A percentile compares a stretch with the other conserved stretches of the same genome.
Conservation (phyloP, 495 filamentous ascomycete genomes). For the Evansstolkia leycettana region DNA sequence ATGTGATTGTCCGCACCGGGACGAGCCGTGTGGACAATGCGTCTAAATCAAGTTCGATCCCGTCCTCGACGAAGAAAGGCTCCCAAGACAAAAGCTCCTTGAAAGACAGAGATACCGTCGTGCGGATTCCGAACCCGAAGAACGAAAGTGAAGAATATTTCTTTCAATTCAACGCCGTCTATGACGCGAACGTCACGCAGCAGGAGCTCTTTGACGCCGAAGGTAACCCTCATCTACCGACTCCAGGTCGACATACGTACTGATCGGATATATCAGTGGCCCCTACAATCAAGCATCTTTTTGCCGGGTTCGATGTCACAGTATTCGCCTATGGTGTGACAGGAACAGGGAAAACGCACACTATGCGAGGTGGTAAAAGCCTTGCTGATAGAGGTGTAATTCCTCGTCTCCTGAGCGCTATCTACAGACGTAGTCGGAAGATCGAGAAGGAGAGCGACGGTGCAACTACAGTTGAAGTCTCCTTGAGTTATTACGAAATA, state of each 20-base stretch:
- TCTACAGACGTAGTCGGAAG: constrained; percentile 78
- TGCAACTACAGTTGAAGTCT: constrained; percentile 59
- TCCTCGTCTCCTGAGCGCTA: constrained; percentile 71
- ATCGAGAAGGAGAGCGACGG: constrained; percentile 74
- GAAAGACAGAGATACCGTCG: constrained; percentile 48
- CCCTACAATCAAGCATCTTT: constrained; percentile 77
- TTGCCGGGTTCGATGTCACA: constrained; percentile 86
- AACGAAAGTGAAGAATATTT: constrained; percentile 83
- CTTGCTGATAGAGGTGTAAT: constrained; percentile 86
- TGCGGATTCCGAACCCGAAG: constrained; percentile 91
- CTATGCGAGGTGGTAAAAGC: constrained; percentile 89
- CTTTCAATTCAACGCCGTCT: constrained; percentile 92
- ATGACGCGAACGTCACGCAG: constrained; percentile 66
- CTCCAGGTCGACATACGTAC: constrained; percentile 4
- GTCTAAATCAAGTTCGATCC: not conserved
- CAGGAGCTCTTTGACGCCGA: constrained; percentile 80
- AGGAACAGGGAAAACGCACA: constrained; percentile 94
- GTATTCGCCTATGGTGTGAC: constrained; percentile 95
- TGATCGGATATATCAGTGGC: constrained; percentile 33
- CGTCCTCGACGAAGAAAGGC: constrained; percentile 14
- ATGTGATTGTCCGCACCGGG: constrained; percentile 64
- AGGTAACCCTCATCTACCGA: constrained; percentile 35
- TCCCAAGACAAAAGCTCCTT: constrained; percentile 25
- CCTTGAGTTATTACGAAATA: constrained; percentile 94
- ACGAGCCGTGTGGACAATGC: constrained; percentile 7